phyloP scores from a whole-genome alignment of 1,284 basidiomycete species.

The Leccinum colubrinum region DNA sequence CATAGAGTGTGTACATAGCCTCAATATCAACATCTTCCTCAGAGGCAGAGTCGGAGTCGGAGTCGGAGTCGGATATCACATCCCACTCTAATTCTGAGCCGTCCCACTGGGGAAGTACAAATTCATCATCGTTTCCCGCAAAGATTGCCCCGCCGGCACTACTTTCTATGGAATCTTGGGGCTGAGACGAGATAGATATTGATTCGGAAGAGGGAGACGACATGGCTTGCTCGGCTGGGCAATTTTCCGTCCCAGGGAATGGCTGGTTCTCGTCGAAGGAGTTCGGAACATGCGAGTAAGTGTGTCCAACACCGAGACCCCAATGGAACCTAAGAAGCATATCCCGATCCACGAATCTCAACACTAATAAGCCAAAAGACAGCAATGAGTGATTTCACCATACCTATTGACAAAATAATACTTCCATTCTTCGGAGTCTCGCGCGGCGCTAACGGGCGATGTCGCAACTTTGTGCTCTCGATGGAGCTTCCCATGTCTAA shows the following conservation, averaged over 20 bases:
- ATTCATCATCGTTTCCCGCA: neutral
- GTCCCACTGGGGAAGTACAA: neutral
- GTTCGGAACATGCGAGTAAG: neutral
- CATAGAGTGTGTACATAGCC: neutral
- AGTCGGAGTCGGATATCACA: neutral
- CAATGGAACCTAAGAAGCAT: conserved; percentile 6
- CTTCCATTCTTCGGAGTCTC: neutral
- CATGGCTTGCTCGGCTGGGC: neutral
- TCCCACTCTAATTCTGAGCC: neutral
- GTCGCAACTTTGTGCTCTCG: neutral
- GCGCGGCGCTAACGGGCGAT: no score
- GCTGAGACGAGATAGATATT: neutral
- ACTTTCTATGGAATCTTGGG: neutral
- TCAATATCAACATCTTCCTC: neutral
- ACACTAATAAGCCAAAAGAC: neutral
- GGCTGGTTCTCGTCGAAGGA: neutral
- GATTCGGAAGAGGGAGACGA: neutral
- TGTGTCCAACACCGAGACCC: conserved; percentile 7
- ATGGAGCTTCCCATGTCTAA: neutral
- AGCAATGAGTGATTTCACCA: neutral
- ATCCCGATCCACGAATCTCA: conserved; percentile 11
- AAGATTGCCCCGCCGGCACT: neutral
- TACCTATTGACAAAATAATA: neutral
- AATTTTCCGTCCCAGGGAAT: neutral
- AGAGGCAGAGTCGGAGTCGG: neutral